Conservation (phyloP, 345 rosid genomes). For the Eucalyptus decipiens region DNA sequence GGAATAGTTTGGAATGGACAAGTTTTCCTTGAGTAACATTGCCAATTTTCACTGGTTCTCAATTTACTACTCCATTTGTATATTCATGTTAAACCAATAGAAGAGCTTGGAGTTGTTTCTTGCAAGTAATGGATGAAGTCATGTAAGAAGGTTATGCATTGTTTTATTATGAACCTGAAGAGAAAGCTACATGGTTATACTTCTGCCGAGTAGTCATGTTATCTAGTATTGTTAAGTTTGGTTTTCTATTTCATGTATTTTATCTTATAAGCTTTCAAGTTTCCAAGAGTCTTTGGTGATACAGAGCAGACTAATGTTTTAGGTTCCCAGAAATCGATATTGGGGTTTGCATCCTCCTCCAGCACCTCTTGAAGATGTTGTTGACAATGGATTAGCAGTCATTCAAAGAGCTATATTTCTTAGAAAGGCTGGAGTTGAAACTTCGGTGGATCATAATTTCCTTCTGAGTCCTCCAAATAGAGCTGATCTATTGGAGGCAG, state of each 20-base stretch:
- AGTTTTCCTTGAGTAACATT: not conserved
- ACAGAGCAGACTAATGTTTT: not conserved
- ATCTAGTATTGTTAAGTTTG: not conserved
- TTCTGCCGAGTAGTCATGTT: no score
- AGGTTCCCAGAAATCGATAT: conserved; percentile 97
- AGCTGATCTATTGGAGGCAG: conserved; percentile 74
- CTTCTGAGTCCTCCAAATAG: conserved; percentile 69
- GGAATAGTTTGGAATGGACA: not conserved
- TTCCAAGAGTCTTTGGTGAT: not conserved
- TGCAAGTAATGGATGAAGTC: not conserved
- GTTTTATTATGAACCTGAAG: not conserved
- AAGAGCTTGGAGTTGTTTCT: not conserved
- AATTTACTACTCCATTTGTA: not conserved
- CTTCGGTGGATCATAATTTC: conserved; percentile 64
- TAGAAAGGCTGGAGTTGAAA: conserved; percentile 90
- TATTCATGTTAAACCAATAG: not conserved
- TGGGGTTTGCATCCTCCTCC: conserved; percentile 99
- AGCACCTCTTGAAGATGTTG: conserved; percentile 84
- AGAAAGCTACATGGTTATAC: not conserved
- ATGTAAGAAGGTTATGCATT: not conserved
- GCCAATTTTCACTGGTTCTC: not conserved
- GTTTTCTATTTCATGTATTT: not conserved
- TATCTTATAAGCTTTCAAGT: not conserved
- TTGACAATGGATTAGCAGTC: conserved; percentile 84
- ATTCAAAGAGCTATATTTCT: conserved; percentile 97